Conservation (phyloP, 495 filamentous ascomycete genomes). For the Gamarada debralockiae region DNA sequence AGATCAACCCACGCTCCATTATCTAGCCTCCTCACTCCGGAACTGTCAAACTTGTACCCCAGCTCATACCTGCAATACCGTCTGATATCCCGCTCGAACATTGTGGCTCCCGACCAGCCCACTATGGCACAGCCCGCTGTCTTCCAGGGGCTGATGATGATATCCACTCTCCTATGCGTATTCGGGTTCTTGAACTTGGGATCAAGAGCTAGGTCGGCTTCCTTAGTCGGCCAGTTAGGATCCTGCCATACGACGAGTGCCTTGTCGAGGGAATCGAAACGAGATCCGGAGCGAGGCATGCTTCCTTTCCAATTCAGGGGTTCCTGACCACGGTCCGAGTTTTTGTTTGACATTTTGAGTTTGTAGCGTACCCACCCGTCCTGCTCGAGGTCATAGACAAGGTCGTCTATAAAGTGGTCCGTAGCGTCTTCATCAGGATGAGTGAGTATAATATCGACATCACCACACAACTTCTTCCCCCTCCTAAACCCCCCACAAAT, state of each 20-base stretch:
- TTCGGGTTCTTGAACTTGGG: constrained; percentile 59
- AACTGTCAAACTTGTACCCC: constrained; percentile 85
- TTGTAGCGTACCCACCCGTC: constrained; percentile 78
- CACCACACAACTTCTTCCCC: constrained; percentile 68
- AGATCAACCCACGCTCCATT: constrained; percentile 65
- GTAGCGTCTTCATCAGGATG: constrained; percentile 71
- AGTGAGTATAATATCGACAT: constrained; percentile 83
- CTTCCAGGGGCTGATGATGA: constrained; percentile 86
- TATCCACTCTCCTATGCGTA: constrained; percentile 82
- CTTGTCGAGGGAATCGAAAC: constrained; percentile 85
- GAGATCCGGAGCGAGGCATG: constrained; percentile 28
- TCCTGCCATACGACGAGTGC: constrained; percentile 92
- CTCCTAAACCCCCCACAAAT: constrained; percentile 84
- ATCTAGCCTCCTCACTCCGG: constrained; percentile 66
- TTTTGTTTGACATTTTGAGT: constrained; percentile 60
- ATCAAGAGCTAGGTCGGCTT: constrained; percentile 28
- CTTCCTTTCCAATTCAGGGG: constrained; percentile 51
- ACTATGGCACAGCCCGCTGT: constrained; percentile 84
- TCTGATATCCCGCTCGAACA: constrained; percentile 84
- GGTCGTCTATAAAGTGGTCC: constrained; percentile 55
- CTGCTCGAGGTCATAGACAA: constrained; percentile 66
- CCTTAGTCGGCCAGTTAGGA: constrained; percentile 46
- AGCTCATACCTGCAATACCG: constrained; percentile 70
- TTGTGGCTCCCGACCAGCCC: constrained; percentile 85
- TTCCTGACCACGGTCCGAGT: constrained; percentile 66